Evolutionary conservation across 331 rosid species (phyloP), one percentile per base, ranked within the genome.

Genomic region (Pyrus hybrid): DNA sequence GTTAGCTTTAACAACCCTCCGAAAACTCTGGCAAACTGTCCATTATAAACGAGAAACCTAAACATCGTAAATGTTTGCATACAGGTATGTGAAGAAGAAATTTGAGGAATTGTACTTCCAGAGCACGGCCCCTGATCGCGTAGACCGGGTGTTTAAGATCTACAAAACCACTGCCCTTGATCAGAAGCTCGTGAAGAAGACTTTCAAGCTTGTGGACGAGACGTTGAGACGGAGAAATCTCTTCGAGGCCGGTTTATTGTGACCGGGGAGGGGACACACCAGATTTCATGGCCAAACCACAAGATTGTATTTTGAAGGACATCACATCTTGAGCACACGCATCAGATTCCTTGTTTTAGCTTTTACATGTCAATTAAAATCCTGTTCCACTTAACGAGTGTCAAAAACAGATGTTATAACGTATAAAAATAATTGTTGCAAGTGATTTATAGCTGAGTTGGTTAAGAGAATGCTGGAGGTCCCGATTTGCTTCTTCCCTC

Each of bases 181-280:
- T 88, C 99, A 95, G 81, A 95, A 92, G 88, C 96, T 95, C 25
- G 97, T 95, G 80, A 95, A 95, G 93, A 95, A 95, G 88, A 95
- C 99, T 5, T 92, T 95, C 90, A 95, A 95, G 90, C 98, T 95
- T 29, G 98, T 95, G 8, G 98, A 95, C n/a, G 99, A 95, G 85
- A 90, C 97, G 23, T 85, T 95, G 80, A 88, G 98, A 86, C 83
- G 98, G 77, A 85, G 99, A 83, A 88, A 95, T 83, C 98, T 95
- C 76, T 88, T 91, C 8, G 99, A 95, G 78, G 97, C 99, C 23
- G 98, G 99, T 60, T 88, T 95, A 77, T 92, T 95, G 84, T 92
- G 96, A 92, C 84, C 86, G 64, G 22, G 3, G 49, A 43, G 49
- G 49, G 49, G 21, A 51, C 57, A 61, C 67, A 64, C 53, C 54